Evolutionary conservation across 345 rosid species (phyloP), one percentile per base, ranked within the genome.

Genomic region (Luvunga scandens): DNA sequence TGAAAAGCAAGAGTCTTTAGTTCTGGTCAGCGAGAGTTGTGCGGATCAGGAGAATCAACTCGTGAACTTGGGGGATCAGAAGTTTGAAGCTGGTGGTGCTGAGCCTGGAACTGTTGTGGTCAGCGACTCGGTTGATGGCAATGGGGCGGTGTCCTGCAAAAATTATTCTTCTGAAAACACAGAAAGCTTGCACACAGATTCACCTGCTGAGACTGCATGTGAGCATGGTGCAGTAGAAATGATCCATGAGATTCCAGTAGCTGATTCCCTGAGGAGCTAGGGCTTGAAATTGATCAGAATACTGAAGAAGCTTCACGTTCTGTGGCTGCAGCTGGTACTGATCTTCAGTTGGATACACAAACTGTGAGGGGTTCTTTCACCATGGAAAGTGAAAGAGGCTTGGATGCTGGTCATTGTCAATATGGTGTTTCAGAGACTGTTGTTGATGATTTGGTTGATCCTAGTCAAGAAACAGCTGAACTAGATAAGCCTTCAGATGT

Each of bases 391-490:
- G 79, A 59, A 77, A 77, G 79, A 75, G 76, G 71, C 39, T 68
- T 78, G 75, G 66, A 33, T 25, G 24, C 53, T 73, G 59, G 16
- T 65, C 66, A 84, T 76, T 64, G 83, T 34, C 69, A 82, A 61
- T 83, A 81, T 31, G 73, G 25, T 27, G 76, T 74, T 78, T 70
- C 79, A 38, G 83, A 79, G 9, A 48, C 79, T 9, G 75, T 72
- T 42, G 71, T 75, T 69, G 71, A 77, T 57, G 86, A 75, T 60
- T 57, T 71, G 6, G 57, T 72, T 72, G 85, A 78, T 77, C 67
- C 82, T 65, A 77, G 60, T 82, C 85, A 83, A 80, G 82, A 69
- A 64, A 66, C 81, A 63, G 27, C 84, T 57, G 78, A 85, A 66
- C 75, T 68, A 75, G 42, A 33, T 71, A 78, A 34, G 76, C 31